Percentiles rank a stretch among this genome's conserved stretches.
Evolutionary conservation across 805 yeast species (phyloP).

Genomic region (Candida montana): DNA sequence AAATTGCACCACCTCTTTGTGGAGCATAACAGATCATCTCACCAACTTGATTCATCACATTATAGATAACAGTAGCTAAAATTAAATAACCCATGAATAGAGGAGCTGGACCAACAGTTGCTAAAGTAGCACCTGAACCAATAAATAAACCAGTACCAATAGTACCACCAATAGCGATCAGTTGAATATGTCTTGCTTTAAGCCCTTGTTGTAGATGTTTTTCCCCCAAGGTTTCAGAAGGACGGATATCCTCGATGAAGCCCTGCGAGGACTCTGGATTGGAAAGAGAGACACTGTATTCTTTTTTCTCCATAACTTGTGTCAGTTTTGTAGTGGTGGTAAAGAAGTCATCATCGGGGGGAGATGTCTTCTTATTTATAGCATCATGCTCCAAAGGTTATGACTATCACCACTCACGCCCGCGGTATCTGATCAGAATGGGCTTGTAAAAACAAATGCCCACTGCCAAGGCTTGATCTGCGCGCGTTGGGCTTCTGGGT

Average conservation of each 20-base stretch:
- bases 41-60: conserved; percentile 57
- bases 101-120: conserved; percentile 51
- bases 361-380: no score
- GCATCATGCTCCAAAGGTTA: no score
- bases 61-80: conserved; percentile 61
- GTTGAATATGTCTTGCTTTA: conserved; percentile 50
- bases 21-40: conserved; percentile 63
- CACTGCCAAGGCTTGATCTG: no score
- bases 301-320: conserved; percentile 17
- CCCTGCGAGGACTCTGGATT: not conserved
- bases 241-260: not conserved
- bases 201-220: conserved; percentile 29
- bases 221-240: not conserved
- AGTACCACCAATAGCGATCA: conserved; percentile 64
- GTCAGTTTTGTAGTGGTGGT: not conserved
- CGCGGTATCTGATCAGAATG: no score
- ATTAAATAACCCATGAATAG: conserved; percentile 52
- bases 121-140: conserved; percentile 53
- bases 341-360: not conserved
- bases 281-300: not conserved
- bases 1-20: conserved; percentile 47
- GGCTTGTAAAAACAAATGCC: no score
- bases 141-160: conserved; percentile 62
- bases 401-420: no score
- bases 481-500: no score